These are phyloP conservation scores for Alloteropsis angusta DNA, from an alignment of 202 grass and related monocot genomes.

Conservation along the genomic window DNA sequence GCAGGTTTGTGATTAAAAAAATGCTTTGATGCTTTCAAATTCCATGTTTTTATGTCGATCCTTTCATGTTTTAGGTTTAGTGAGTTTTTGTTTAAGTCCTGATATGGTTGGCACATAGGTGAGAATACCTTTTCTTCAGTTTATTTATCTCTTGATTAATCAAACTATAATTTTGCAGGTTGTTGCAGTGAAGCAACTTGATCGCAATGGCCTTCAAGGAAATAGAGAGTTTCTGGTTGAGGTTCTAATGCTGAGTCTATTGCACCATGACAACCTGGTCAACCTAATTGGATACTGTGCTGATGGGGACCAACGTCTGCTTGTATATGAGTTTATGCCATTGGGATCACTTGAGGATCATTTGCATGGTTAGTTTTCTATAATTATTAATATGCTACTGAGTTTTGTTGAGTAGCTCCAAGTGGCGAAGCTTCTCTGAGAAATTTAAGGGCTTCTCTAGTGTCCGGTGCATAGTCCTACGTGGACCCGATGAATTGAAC, in stretches of 20 bases:
- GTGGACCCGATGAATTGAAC: no score
- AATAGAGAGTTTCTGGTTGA: conserved; percentile 90
- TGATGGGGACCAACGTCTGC: conserved; percentile 88
- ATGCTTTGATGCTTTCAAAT: neutral
- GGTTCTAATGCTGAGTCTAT: conserved; percentile 85
- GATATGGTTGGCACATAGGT: neutral
- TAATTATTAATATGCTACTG: conserved; percentile 1
- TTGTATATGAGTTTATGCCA: conserved; percentile 97
- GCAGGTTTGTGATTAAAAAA: conserved; percentile 52
- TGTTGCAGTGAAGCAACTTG: conserved; percentile 89
- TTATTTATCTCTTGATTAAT: neutral
- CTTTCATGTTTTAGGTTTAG: neutral
- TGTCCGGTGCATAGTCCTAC: no score
- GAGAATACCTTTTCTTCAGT: conserved; percentile 12
- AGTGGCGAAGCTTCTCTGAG: neutral
- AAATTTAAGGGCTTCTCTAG: no score
- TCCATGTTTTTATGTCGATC: conserved; percentile 10
- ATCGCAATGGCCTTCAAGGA: conserved; percentile 83
- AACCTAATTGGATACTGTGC: conserved; percentile 95
- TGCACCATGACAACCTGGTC: conserved; percentile 88
- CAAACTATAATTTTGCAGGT: conserved; percentile 28
- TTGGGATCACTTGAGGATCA: conserved; percentile 94
- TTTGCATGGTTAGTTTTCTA: conserved; percentile 61
- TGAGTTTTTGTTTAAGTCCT: neutral
- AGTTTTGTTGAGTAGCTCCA: neutral